These are phyloP conservation scores for Populus alba DNA, from an alignment of 345 rosid species.

Conservation along the genomic window DNA sequence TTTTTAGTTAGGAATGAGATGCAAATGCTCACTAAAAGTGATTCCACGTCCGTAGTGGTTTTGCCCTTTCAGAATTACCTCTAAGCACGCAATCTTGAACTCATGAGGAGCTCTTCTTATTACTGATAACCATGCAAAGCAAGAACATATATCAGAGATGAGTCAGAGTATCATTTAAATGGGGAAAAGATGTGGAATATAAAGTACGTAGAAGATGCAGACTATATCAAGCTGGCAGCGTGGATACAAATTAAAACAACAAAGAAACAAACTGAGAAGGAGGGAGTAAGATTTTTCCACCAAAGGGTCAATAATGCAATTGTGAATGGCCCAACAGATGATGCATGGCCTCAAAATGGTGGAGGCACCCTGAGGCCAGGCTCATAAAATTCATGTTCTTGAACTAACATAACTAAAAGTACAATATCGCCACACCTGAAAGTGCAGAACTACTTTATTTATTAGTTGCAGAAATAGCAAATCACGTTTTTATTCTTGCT, in stretches of 20 bases:
- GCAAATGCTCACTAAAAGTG: background rate
- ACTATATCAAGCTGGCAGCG: background rate
- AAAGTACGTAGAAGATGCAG: background rate
- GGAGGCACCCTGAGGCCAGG: background rate
- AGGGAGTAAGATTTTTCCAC: background rate
- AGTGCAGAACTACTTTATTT: background rate
- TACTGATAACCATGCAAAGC: constrained; percentile 40
- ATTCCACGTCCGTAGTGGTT: background rate
- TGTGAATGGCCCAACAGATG: background rate
- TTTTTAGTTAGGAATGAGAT: background rate
- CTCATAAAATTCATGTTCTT: background rate
- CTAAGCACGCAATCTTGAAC: constrained; percentile 88
- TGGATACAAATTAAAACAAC: background rate
- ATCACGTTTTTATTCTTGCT: background rate
- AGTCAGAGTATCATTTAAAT: background rate
- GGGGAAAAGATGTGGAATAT: background rate
- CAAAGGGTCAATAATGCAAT: background rate
- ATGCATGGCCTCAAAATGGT: background rate
- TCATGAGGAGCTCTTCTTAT: constrained; percentile 95
- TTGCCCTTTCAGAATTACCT: constrained; percentile 44
- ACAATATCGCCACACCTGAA: background rate
- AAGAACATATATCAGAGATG: constrained; percentile 13
- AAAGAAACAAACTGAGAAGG: too few species aligned
- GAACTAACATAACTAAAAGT: background rate
- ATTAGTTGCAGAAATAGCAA: background rate